A percentile compares a stretch with the other conserved stretches of the same genome.
Conservation (phyloP, 2,329 filamentous ascomycete species). For the Trichoderma asperellum region DNA sequence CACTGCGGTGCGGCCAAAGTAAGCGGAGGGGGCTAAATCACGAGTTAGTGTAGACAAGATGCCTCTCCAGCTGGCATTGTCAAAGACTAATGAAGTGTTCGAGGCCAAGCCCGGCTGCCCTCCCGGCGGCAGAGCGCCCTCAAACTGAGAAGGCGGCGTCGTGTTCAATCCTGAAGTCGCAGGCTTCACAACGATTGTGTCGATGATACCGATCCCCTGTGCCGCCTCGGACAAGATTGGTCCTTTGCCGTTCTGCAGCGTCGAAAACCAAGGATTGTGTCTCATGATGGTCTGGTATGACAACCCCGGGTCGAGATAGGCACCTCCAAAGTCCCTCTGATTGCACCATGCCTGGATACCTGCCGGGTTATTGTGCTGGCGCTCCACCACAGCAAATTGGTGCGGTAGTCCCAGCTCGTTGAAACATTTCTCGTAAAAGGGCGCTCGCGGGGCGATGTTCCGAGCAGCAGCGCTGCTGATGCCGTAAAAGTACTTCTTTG, state of each 20-base stretch:
- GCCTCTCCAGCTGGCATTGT: conserved; percentile 85
- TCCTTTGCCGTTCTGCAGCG: conserved; percentile 54
- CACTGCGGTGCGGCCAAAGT: conserved; percentile 74
- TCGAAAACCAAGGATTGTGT: conserved; percentile 55
- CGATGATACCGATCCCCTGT: conserved; percentile 76
- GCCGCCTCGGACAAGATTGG: conserved; percentile 74
- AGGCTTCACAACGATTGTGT: conserved; percentile 72
- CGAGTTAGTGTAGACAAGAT: conserved; percentile 80
- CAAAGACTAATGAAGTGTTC: conserved; percentile 67
- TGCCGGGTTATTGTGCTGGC: conserved; percentile 64
- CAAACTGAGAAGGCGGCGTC: conserved; percentile 48
- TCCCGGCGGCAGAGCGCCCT: conserved; percentile 33
- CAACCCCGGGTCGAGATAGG: conserved; percentile 76
- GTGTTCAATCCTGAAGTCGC: conserved; percentile 51
- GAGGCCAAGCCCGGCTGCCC: conserved; percentile 47
- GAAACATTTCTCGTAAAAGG: conserved; percentile 85
- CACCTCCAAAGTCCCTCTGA: conserved; percentile 77
- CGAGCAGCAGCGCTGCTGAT: conserved; percentile 72
- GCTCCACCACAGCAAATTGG: conserved; percentile 74
- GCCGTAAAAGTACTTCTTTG: conserved; percentile 78
- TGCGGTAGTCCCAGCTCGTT: conserved; percentile 86
- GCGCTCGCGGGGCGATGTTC: conserved; percentile 69
- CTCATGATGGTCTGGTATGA: conserved; percentile 64
- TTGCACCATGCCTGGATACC: conserved; percentile 73
- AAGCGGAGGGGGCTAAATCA: conserved; percentile 82